phyloP scores from a whole-genome alignment of 1,284 basidiomycete genomes.

The Trametes sp. region DNA sequence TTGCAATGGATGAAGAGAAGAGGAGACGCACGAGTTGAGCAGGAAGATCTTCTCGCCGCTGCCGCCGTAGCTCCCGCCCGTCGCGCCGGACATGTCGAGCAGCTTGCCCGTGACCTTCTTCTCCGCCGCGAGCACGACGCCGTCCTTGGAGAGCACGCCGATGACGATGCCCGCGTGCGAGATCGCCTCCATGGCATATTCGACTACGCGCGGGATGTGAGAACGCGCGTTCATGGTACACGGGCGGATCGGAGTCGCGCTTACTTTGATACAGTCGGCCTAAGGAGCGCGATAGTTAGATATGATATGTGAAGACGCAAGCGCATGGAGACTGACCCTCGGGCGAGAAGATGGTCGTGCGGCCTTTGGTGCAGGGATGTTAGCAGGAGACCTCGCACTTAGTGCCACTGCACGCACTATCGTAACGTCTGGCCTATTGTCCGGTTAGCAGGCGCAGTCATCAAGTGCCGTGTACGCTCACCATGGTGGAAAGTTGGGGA shows the following conservation, averaged over 20 bases:
- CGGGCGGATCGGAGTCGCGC: conserved; percentile 32
- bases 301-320: neutral
- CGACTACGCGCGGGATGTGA: conserved; percentile 62
- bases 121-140: conserved; percentile 97
- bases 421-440: conserved; percentile 84
- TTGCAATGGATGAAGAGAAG: conserved; percentile 1
- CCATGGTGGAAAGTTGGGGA: conserved; percentile 45
- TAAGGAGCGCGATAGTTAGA: conserved; percentile 41
- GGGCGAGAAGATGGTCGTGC: conserved; percentile 96
- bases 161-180: conserved; percentile 96
- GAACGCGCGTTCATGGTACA: neutral
- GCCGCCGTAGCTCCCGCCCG: conserved; percentile 90
- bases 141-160: conserved; percentile 94
- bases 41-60: conserved; percentile 98
- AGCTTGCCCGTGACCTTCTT: conserved; percentile 99
- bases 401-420: conserved; percentile 64
- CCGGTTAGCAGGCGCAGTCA: conserved; percentile 1
- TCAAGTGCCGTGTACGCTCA: conserved; percentile 28
- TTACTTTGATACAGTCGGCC: conserved; percentile 91
- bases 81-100: conserved; percentile 85
- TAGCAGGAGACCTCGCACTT: conserved; percentile 19
- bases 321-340: conserved; percentile 69
- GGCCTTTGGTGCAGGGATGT: conserved; percentile 55
- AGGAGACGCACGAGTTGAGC: conserved; percentile 79
- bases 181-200: conserved; percentile 99